Conservation (phyloP, 2,329 filamentous ascomycete genomes). For the Nigrospora sphaerica region DNA sequence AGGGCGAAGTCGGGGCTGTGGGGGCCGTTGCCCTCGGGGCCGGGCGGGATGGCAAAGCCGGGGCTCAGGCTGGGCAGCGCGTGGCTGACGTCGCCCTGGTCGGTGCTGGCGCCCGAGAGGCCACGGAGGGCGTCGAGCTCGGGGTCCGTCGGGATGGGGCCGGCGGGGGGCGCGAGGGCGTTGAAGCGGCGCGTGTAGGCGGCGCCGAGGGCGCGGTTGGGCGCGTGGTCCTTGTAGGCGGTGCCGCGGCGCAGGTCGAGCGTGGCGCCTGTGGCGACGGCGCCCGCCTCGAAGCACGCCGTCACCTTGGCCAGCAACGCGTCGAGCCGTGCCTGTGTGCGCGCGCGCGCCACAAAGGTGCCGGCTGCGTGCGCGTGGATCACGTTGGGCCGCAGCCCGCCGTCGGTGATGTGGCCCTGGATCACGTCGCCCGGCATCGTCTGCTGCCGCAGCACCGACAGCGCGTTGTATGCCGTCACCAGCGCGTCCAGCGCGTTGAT, state of each 20-base stretch:
- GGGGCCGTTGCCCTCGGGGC: constrained; percentile 34
- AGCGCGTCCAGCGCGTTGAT: constrained; percentile 53
- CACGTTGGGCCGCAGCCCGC: constrained; percentile 46
- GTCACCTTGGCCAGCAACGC: constrained; percentile 33
- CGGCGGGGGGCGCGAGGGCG: constrained; percentile 23
- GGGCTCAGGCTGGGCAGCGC: constrained; percentile 47
- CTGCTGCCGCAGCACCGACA: constrained; percentile 49
- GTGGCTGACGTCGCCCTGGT: constrained; percentile 53
- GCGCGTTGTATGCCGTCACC: constrained; percentile 37
- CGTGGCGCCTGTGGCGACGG: constrained; percentile 40
- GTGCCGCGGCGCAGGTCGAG: constrained; percentile 33
- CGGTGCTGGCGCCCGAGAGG: constrained; percentile 45
- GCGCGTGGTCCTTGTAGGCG: constrained; percentile 48
- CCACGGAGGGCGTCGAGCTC: constrained; percentile 33
- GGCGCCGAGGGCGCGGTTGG: constrained; percentile 39
- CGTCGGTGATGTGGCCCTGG: constrained; percentile 44
- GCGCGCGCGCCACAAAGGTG: constrained; percentile 21
- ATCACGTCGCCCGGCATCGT: constrained; percentile 42
- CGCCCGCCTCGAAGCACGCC: constrained; percentile 38
- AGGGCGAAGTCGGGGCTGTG: constrained; percentile 46
- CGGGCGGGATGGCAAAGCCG: constrained; percentile 43
- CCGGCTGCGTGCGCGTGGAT: constrained; percentile 39
- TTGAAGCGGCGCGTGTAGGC: constrained; percentile 40
- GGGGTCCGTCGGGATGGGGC: constrained; percentile 24
- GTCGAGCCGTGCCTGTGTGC: constrained; percentile 27